Conservation (phyloP, 1,139 yeast species). For the Blastobotrys aristatus region DNA sequence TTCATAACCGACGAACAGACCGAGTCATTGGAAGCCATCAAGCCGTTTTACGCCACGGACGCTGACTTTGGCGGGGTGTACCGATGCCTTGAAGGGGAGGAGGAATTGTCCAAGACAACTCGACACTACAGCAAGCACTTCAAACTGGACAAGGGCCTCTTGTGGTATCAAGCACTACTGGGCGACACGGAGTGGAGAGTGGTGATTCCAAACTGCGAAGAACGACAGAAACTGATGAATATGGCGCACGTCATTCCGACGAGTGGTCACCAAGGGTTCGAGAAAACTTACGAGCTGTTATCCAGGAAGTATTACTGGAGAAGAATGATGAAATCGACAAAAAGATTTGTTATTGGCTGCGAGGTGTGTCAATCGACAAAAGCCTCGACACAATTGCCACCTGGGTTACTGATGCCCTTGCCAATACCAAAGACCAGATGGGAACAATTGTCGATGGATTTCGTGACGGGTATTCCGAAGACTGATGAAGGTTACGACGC, state of each 20-base stretch:
- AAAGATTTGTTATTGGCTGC: too few species aligned
- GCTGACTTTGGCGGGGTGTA: neutral
- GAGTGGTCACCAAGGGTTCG: too few species aligned
- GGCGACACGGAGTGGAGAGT: conserved; percentile 1
- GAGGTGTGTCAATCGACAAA: conserved; percentile 5
- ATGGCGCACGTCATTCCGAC: neutral
- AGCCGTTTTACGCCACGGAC: neutral
- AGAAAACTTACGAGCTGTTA: too few species aligned
- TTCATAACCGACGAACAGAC: neutral
- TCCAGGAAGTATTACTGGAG: too few species aligned
- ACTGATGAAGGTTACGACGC: neutral
- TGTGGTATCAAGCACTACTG: neutral
- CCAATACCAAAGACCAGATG: conserved; percentile 2
- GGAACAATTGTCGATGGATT: conserved; percentile 5
- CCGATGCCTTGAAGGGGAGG: neutral
- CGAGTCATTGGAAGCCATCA: neutral
- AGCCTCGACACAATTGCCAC: neutral
- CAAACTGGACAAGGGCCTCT: neutral
- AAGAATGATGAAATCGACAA: too few species aligned
- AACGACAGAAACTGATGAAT: neutral
- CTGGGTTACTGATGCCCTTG: neutral
- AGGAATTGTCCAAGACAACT: neutral
- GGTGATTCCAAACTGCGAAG: neutral
- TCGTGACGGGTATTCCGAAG: conserved; percentile 1
- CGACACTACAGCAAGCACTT: neutral